These are phyloP conservation scores for Circinella minor DNA, from an alignment of 371 early-diverging fungal species.

Conservation along the genomic window DNA sequence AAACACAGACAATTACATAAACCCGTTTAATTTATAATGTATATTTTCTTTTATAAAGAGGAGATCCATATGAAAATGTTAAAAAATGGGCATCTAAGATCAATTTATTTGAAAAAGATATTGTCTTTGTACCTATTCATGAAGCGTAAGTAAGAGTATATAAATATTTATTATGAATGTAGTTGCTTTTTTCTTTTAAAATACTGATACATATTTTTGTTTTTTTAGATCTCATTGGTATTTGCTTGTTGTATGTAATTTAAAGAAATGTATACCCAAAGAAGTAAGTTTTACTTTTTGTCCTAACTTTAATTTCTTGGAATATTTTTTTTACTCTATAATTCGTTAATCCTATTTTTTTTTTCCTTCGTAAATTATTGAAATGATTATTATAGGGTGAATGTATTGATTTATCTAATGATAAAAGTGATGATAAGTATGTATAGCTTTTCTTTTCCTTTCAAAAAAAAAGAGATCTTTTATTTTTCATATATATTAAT, in stretches of 20 bases:
- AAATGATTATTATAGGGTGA: background rate
- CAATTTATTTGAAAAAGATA: conserved; percentile 64
- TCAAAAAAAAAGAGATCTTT: too few species aligned
- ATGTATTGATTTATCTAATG: background rate
- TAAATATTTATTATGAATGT: background rate
- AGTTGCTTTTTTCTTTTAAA: too few species aligned
- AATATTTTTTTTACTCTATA: background rate
- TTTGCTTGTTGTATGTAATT: conserved; percentile 67
- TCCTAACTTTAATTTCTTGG: background rate
- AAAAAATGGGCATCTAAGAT: conserved; percentile 67
- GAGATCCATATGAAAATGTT: conserved; percentile 53
- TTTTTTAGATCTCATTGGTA: conserved; percentile 68
- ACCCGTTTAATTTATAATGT: too few species aligned
- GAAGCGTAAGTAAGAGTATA: conserved; percentile 52
- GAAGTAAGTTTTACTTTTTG: background rate
- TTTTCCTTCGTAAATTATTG: background rate
- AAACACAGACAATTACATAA: too few species aligned
- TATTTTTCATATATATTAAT: too few species aligned
- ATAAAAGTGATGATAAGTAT: background rate
- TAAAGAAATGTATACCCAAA: conserved; percentile 23
- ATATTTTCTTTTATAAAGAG: background rate
- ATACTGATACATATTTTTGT: background rate
- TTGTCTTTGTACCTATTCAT: conserved; percentile 68
- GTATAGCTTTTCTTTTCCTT: background rate
- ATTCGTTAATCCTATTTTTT: background rate